Base-by-base conservation (phyloP, 2,329 filamentous ascomycete species). In the Diaporthe sp. region DNA sequence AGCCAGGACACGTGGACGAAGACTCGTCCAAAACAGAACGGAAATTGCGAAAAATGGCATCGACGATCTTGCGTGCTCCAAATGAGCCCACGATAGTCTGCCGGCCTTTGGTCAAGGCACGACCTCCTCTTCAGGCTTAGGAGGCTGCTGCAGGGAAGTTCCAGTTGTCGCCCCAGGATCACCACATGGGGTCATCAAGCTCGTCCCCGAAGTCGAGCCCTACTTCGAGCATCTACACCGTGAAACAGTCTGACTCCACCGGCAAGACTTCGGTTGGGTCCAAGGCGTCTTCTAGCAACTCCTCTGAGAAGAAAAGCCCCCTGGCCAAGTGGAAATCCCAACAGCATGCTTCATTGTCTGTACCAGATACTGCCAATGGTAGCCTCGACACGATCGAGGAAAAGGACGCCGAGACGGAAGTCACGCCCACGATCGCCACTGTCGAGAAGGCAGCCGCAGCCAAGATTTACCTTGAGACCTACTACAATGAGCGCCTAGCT, bases 381-480 rank as follows among this genome's bases (percentile, higher is more conserved):
- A 80, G 77, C 44, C 78, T 83, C n/a, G 78, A 77, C 20, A 79
- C 82, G 2, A 83, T 85, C 53, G 81, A 84, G 73, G 85, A 86
- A 76, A 82, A 80, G 7, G 79, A 79, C 12, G 72, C 81, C 15
- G 80, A 82, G 17, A 44, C 34, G 34, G 73, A 79, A 1, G 72
- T 78, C 1, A 73, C 77, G 0, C 85, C 85, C 0, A 85, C 84
- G 1, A 81, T 88, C 10, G 58, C 83, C 15, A 98, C 95, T 0
- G 93, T 95, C 0, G 96, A 98, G 84, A 92, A 90, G 76, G 91
- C 93, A 3, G 92, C 95, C 0, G 93, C 94, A 0, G 93, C 95
- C 58, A 98, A 98, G 82, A 91, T 97, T 28, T 97, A 92, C 80
- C 89, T 98, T 13, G 97, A 98, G 83, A 95, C 92, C 0, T 91